These are phyloP conservation scores for Vinca minor DNA, from an alignment of 257 asterid species.

Conservation along the genomic window DNA sequence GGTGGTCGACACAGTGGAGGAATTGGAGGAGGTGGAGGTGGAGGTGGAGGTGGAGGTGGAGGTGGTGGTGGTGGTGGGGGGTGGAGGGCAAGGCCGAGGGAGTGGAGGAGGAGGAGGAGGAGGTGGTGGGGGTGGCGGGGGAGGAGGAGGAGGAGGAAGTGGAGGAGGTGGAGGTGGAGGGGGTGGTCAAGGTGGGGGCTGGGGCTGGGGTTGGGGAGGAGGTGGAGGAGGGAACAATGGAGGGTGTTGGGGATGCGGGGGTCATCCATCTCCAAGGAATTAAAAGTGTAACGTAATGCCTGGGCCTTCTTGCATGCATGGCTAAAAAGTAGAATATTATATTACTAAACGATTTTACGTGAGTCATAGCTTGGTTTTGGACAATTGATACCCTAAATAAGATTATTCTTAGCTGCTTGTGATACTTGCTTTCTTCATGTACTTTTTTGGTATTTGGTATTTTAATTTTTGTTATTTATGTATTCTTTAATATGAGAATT, in stretches of 20 bases:
- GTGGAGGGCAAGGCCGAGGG: not conserved
- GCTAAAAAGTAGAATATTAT: too few species aligned
- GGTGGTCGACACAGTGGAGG: slow-evolving; percentile 3
- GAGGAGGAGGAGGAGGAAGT: too few species aligned
- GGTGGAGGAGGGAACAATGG: not conserved
- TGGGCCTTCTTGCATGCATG: not conserved
- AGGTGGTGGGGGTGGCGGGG: too few species aligned
- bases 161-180: too few species aligned
- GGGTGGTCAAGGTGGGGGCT: too few species aligned
- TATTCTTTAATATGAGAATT: too few species aligned
- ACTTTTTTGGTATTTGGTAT: too few species aligned
- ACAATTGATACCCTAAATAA: not conserved
- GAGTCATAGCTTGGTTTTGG: not conserved
- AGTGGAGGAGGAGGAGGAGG: not conserved
- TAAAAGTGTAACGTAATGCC: not conserved
- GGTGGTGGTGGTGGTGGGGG: slow-evolving; percentile 9
- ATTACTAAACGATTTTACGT: too few species aligned
- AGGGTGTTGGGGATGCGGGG: slow-evolving; percentile 30
- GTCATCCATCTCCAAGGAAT: slow-evolving; percentile 14
- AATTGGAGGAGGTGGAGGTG: not conserved
- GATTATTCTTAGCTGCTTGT: not conserved
- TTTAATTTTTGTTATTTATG: not conserved
- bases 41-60: not conserved
- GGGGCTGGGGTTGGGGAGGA: too few species aligned
- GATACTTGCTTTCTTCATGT: not conserved